Conservation (phyloP, 345 rosid genomes). For the Cardamine occulta region DNA sequence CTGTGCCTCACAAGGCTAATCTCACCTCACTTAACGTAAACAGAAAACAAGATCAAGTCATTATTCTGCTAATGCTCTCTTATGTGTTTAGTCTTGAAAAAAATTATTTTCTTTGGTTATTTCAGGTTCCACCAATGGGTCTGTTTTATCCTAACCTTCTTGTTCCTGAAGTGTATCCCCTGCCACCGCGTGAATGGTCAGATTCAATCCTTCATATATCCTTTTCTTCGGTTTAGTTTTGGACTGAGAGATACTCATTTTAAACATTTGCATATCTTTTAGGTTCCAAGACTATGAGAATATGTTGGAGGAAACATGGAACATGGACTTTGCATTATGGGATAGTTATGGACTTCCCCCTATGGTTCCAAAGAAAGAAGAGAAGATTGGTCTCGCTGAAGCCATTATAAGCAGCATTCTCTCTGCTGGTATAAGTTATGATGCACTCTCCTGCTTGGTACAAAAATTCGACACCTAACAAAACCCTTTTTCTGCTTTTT, state of each 20-base stretch:
- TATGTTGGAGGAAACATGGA: slow-evolving; percentile 90
- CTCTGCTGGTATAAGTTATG: slow-evolving; percentile 66
- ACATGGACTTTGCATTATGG: slow-evolving; percentile 90
- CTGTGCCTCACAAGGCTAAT: slow-evolving; percentile 82
- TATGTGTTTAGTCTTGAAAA: slow-evolving; percentile 3
- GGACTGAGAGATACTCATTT: slow-evolving; percentile 7
- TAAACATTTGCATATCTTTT: slow-evolving; percentile 20
- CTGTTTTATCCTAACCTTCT: slow-evolving; percentile 85
- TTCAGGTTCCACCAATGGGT: slow-evolving; percentile 96
- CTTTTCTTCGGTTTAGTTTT: slow-evolving; percentile 26
- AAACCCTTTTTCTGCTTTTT: slow-evolving; percentile 21
- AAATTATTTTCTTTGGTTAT: slow-evolving; percentile 12
- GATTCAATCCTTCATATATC: slow-evolving; percentile 48
- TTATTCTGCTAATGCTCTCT: not conserved
- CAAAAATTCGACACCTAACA: slow-evolving; percentile 8
- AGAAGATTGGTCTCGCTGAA: slow-evolving; percentile 95
- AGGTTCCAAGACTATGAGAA: slow-evolving; percentile 93
- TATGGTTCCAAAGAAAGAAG: slow-evolving; percentile 84
- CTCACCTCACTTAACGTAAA: slow-evolving; percentile 82
- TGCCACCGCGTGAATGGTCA: slow-evolving; percentile 88
- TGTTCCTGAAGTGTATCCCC: slow-evolving; percentile 83
- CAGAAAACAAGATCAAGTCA: not conserved
- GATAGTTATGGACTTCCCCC: slow-evolving; percentile 67
- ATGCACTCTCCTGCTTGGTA: not conserved
- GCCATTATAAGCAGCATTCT: slow-evolving; percentile 87